Conservation (phyloP, 1,139 yeast species). For the Scheffersomyces illinoinensis region DNA sequence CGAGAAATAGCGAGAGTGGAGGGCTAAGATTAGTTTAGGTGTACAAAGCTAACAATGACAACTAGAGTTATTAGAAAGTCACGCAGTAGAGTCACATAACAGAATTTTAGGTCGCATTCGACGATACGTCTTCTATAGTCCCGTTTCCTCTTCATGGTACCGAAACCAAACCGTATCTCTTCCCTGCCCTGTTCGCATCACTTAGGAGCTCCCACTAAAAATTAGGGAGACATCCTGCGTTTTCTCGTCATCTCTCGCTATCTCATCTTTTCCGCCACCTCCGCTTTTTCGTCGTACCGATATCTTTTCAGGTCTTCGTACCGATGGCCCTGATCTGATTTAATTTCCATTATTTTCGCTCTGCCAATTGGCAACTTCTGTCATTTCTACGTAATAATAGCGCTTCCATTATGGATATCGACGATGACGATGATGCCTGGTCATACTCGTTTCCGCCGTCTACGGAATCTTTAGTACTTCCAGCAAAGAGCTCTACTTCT, state of each 20-base stretch:
- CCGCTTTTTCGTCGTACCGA: not conserved
- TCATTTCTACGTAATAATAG: not conserved
- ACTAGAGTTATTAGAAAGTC: too few relatives aligned
- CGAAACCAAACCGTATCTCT: too few relatives aligned
- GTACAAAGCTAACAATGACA: too few relatives aligned
- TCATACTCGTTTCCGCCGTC: conserved; percentile 47
- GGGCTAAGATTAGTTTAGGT: too few relatives aligned
- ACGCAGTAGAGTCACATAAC: too few relatives aligned
- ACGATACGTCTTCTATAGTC: too few relatives aligned
- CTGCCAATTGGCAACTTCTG: not conserved
- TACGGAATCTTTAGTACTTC: conserved; percentile 27
- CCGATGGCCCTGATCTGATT: not conserved
- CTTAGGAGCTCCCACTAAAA: not conserved
- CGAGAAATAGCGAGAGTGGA: too few relatives aligned
- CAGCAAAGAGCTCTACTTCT: not conserved
- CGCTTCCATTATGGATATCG: conserved; percentile 6
- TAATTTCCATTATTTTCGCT: not conserved
- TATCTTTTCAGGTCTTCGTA: not conserved
- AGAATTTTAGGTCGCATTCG: too few relatives aligned
- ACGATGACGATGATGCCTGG: conserved; percentile 48
- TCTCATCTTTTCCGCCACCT: not conserved
- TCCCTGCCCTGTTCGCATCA: too few relatives aligned
- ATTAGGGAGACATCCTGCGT: not conserved
- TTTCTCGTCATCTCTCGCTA: not conserved
- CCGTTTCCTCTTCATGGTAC: too few relatives aligned